These are phyloP conservation scores for Fusarium graminum DNA, from an alignment of 2,329 filamentous ascomycete species.

Conservation along the genomic window DNA sequence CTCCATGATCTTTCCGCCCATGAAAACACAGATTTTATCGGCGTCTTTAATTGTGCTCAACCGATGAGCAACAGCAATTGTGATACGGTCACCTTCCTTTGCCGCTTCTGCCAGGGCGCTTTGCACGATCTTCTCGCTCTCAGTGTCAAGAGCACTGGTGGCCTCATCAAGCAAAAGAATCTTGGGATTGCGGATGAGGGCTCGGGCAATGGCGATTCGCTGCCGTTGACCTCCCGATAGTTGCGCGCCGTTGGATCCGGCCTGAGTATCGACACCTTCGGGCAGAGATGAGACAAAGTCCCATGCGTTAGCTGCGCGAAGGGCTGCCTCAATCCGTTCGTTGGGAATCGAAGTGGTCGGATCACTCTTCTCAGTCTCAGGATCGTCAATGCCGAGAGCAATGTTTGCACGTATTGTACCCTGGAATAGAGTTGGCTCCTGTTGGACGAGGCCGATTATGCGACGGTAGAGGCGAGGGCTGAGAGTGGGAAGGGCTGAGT, in stretches of 20 bases:
- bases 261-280: conserved; percentile 68
- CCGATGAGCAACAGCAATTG: conserved; percentile 81
- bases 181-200: conserved; percentile 59
- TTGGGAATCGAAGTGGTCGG: conserved; percentile 31
- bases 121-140: conserved; percentile 68
- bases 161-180: conserved; percentile 47
- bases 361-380: conserved; percentile 18
- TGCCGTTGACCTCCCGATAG: conserved; percentile 78
- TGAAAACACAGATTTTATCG: conserved; percentile 73
- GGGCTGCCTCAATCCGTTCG: conserved; percentile 59
- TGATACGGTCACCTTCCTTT: conserved; percentile 70
- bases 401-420: conserved; percentile 89
- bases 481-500: conserved; percentile 56
- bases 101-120: conserved; percentile 81
- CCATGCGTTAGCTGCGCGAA: conserved; percentile 63
- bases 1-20: conserved; percentile 68
- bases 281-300: conserved; percentile 58
- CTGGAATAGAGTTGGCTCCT: conserved; percentile 77
- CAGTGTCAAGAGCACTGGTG: conserved; percentile 48
- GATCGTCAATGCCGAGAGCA: conserved; percentile 46
- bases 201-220: conserved; percentile 75
- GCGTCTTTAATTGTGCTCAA: conserved; percentile 88
- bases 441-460: conserved; percentile 68
- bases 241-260: conserved; percentile 74
- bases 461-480: conserved; percentile 65